A percentile compares a stretch with the other conserved stretches of the same genome.
phyloP scores from a whole-genome alignment of 345 rosid genomes.

The Camelina sativa region DNA sequence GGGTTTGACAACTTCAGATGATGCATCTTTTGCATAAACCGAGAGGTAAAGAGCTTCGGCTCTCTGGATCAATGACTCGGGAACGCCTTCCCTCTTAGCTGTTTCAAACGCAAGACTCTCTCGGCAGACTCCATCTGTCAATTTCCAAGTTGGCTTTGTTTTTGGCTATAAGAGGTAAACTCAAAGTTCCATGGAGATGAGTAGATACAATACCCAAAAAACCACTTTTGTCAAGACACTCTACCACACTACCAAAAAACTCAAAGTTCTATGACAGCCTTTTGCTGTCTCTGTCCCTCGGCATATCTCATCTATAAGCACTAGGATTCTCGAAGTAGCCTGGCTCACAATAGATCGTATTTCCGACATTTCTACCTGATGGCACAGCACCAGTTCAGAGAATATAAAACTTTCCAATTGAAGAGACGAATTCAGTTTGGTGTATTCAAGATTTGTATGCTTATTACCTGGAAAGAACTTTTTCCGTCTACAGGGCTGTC shows the following conservation, averaged over 20 bases:
- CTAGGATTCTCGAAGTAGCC: constrained; percentile 85
- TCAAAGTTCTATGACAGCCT: too few species aligned
- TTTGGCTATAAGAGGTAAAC: constrained; percentile 67
- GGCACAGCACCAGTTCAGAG: constrained; percentile 11
- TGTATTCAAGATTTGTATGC: not conserved
- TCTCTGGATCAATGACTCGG: constrained; percentile 70
- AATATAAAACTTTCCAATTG: constrained; percentile 8
- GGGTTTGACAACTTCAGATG: constrained; percentile 35
- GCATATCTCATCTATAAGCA: constrained; percentile 93
- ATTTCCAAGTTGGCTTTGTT: constrained; percentile 87
- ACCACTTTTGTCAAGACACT: constrained; percentile 74
- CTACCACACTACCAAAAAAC: constrained; percentile 88
- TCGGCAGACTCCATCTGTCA: constrained; percentile 84
- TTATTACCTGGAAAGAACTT: constrained; percentile 91
- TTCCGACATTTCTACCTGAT: constrained; percentile 97
- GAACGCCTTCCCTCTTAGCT: constrained; percentile 91
- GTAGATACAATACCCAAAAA: constrained; percentile 94
- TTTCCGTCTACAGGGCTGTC: constrained; percentile 98
- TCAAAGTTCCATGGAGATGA: constrained; percentile 89
- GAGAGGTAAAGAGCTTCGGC: constrained; percentile 81
- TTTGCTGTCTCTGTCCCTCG: constrained; percentile 97
- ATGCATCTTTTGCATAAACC: constrained; percentile 33
- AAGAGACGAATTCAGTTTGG: constrained; percentile 25
- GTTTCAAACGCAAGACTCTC: constrained; percentile 99
- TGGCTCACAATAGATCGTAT: constrained; percentile 72